phyloP scores from a whole-genome alignment of 2,329 filamentous ascomycete species.

The Alternaria burnsii region DNA sequence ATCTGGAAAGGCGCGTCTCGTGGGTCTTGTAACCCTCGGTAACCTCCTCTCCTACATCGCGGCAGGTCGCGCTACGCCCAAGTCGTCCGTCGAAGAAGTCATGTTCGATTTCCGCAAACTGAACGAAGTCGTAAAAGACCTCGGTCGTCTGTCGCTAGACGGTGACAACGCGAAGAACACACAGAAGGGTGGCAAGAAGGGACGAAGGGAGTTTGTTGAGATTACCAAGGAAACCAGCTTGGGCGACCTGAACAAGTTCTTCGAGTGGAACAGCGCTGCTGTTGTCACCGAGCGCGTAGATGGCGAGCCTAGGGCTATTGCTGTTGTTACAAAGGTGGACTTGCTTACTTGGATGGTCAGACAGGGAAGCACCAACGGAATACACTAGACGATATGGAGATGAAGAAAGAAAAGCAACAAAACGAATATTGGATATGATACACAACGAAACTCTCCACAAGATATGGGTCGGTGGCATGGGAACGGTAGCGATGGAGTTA shows the following conservation, averaged over 20 bases:
- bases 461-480: neutral
- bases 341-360: constrained; percentile 86
- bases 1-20: constrained; percentile 73
- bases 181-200: constrained; percentile 32
- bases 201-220: constrained; percentile 78
- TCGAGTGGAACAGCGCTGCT: constrained; percentile 97
- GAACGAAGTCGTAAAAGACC: constrained; percentile 88
- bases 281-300: constrained; percentile 82
- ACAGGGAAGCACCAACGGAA: constrained; percentile 26
- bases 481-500: constrained; percentile 5
- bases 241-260: constrained; percentile 84
- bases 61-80: constrained; percentile 76
- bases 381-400: neutral
- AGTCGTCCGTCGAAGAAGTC: constrained; percentile 80
- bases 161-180: constrained; percentile 21
- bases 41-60: constrained; percentile 93
- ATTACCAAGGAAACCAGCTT: constrained; percentile 92
- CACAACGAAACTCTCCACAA: neutral
- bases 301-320: constrained; percentile 76
- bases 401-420: neutral
- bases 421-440: neutral
- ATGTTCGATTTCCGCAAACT: constrained; percentile 97
- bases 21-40: constrained; percentile 92
- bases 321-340: constrained; percentile 96
- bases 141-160: constrained; percentile 51